Evolutionary conservation across 1,139 yeast genomes (phyloP).

Genomic region (Debaryomyces coudertii): DNA sequence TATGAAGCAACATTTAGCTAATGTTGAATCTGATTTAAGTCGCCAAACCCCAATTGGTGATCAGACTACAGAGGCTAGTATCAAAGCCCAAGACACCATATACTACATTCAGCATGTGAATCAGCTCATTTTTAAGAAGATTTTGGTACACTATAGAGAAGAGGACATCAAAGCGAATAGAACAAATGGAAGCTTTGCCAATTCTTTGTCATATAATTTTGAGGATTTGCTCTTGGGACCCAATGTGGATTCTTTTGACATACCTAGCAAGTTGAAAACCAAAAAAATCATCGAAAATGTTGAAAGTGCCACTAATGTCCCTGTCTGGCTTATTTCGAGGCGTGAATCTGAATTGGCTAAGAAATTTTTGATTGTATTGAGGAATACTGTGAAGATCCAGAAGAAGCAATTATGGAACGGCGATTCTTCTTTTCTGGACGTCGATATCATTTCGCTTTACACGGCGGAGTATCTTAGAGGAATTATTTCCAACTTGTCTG

Average conservation of each 20-base stretch:
- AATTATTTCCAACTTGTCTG: constrained; percentile 8
- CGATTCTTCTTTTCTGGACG: background rate
- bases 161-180: constrained; percentile 9
- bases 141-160: constrained; percentile 11
- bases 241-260: constrained; percentile 14
- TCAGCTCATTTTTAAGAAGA: constrained; percentile 11
- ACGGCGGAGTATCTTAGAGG: constrained; percentile 10
- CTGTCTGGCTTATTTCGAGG: constrained; percentile 5
- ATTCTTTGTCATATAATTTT: constrained; percentile 13
- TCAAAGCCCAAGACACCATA: constrained; percentile 11
- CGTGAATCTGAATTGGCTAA: constrained; percentile 20
- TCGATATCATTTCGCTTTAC: constrained; percentile 8
- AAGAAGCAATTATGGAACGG: constrained; percentile 6
- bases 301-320: background rate
- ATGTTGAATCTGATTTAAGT: constrained; percentile 8
- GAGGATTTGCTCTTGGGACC: constrained; percentile 24
- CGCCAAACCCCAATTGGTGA: constrained; percentile 2
- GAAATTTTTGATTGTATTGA: constrained; percentile 21
- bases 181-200: constrained; percentile 4
- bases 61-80: constrained; percentile 9
- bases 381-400: constrained; percentile 16
- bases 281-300: constrained; percentile 10
- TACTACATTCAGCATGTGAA: constrained; percentile 11
- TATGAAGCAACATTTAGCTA: constrained; percentile 19
- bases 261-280: constrained; percentile 10